phyloP scores from a whole-genome alignment of 2,329 filamentous ascomycete species.

The Paraconiothyrium sp. region DNA sequence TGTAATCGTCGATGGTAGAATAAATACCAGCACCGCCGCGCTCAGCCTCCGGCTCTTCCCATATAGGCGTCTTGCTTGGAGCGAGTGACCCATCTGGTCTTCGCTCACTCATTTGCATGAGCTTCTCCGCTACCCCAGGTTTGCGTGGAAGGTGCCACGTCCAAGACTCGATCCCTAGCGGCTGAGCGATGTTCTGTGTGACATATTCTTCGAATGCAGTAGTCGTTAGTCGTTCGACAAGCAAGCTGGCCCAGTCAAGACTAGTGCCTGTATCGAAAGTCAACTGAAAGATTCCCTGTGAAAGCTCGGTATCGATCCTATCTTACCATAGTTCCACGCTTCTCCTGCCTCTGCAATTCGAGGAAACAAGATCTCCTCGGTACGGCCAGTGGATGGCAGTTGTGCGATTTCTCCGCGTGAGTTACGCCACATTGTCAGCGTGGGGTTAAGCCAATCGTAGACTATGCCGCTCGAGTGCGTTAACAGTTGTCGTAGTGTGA shows the following conservation, averaged over 20 bases:
- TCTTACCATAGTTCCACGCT: slow-evolving; percentile 58
- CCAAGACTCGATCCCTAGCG: slow-evolving; percentile 48
- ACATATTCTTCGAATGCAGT: slow-evolving; percentile 54
- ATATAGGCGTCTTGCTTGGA: slow-evolving; percentile 22
- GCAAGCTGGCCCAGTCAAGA: slow-evolving; percentile 60
- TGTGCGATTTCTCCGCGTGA: slow-evolving; percentile 35
- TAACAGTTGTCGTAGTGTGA: slow-evolving; percentile 37
- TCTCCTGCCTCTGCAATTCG: slow-evolving; percentile 49
- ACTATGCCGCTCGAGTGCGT: slow-evolving; percentile 56
- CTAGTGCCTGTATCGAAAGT: slow-evolving; percentile 37
- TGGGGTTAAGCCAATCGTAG: slow-evolving; percentile 55
- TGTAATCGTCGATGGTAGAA: neutral
- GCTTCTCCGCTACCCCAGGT: slow-evolving; percentile 26
- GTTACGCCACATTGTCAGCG: slow-evolving; percentile 55
- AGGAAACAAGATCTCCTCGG: slow-evolving; percentile 47
- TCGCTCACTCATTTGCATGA: slow-evolving; percentile 30
- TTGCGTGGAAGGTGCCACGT: slow-evolving; percentile 32
- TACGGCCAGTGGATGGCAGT: slow-evolving; percentile 16
- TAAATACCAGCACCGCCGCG: slow-evolving; percentile 35
- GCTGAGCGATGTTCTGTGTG: slow-evolving; percentile 54
- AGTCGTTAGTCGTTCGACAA: slow-evolving; percentile 54
- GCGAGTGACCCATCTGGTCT: slow-evolving; percentile 28
- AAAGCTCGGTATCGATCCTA: neutral
- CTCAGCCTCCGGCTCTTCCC: slow-evolving; percentile 25
- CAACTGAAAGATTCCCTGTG: neutral